Conservation (phyloP, 768 basidiomycete genomes). For the Suillus decipiens region DNA sequence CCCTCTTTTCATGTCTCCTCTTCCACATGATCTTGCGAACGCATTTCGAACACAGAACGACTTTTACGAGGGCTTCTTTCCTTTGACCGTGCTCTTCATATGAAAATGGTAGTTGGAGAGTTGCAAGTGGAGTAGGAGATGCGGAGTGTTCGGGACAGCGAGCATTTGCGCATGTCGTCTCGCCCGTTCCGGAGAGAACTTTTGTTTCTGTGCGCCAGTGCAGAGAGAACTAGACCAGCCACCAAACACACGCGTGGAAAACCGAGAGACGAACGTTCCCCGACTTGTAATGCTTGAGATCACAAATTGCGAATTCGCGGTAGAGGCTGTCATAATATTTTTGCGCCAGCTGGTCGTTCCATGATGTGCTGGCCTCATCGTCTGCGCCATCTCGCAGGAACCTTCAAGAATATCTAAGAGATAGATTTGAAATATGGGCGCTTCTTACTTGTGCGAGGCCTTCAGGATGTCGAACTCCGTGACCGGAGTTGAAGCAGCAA, state of each 20-base stretch:
- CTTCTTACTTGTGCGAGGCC: conserved; percentile 62
- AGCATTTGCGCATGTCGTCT: conserved; percentile 86
- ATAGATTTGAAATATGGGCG: background rate
- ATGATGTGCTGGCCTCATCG: conserved; percentile 40
- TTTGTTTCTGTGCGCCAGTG: conserved; percentile 94
- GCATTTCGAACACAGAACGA: conserved; percentile 81
- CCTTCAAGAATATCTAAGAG: conserved; percentile 38
- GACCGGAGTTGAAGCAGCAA: conserved; percentile 6
- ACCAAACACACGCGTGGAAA: background rate
- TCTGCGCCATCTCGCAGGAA: conserved; percentile 75
- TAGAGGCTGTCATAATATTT: conserved; percentile 90
- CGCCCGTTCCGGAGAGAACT: conserved; percentile 82
- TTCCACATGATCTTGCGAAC: conserved; percentile 88
- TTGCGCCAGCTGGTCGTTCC: conserved; percentile 84
- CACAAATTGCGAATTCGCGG: conserved; percentile 89
- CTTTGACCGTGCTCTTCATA: conserved; percentile 77
- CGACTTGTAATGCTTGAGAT: conserved; percentile 94
- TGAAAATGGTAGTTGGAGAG: conserved; percentile 87
- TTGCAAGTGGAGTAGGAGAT: conserved; percentile 47
- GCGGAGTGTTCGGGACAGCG: conserved; percentile 72
- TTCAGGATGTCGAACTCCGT: conserved; percentile 80
- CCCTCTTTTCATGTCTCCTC: conserved; percentile 61
- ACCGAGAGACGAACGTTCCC: conserved; percentile 61
- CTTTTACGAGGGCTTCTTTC: conserved; percentile 87
- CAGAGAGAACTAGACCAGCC: conserved; percentile 62